phyloP scores from a whole-genome alignment of 768 basidiomycete genomes.

The Boletus tomentosulus region DNA sequence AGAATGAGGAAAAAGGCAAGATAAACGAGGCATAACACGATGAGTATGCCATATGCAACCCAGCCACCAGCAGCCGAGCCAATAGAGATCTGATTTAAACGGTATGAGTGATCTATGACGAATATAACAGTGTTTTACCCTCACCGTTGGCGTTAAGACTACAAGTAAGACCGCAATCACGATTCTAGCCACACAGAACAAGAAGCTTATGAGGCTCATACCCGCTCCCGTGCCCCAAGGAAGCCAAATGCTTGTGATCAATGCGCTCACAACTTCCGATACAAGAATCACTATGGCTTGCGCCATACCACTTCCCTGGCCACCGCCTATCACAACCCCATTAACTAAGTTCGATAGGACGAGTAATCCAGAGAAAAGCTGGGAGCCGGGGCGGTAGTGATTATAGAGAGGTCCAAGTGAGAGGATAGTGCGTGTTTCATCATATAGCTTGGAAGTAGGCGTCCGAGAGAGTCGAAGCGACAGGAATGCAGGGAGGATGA shows the following conservation, averaged over 20 bases:
- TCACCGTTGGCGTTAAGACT: conserved; percentile 83
- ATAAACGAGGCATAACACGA: conserved; percentile 80
- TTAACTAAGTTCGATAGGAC: conserved; percentile 80
- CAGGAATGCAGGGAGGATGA: conserved; percentile 71
- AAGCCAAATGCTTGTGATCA: conserved; percentile 90
- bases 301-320: conserved; percentile 84
- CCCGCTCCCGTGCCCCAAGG: conserved; percentile 97
- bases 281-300: conserved; percentile 90
- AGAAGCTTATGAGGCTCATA: conserved; percentile 94
- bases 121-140: conserved; percentile 24
- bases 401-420: conserved; percentile 92
- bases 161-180: conserved; percentile 87
- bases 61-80: conserved; percentile 79
- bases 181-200: conserved; percentile 88
- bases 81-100: conserved; percentile 65
- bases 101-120: conserved; percentile 8
- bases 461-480: conserved; percentile 76
- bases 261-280: conserved; percentile 80
- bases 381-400: conserved; percentile 87
- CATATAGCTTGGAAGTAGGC: conserved; percentile 86
- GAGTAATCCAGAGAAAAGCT: conserved; percentile 79
- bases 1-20: conserved; percentile 81
- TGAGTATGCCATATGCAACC: conserved; percentile 90
- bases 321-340: conserved; percentile 84
- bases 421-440: conserved; percentile 89